Evolutionary conservation across 2,329 filamentous ascomycete species (phyloP), one percentile per base, ranked within the genome.

Genomic region (Nannizziopsis barbatae): DNA sequence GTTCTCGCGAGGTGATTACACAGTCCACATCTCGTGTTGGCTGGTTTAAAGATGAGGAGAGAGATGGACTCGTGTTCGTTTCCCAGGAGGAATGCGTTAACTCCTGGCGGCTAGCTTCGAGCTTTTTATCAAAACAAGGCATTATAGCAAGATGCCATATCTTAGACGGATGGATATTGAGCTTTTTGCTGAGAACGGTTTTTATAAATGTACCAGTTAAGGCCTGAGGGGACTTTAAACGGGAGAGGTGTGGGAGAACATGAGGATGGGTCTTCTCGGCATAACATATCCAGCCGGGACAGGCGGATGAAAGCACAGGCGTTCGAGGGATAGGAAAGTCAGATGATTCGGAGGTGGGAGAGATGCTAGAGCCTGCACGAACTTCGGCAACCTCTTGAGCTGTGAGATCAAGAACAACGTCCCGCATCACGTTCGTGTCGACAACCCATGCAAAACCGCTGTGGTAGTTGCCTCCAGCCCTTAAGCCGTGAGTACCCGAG

Each of bases 81-180:
- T 60, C 61, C 89, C 89, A 95, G 12, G 79, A 77, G 5, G 76
- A 70, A 61, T 90, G 84, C 0, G 89, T 96, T 35, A 98, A 76
- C 66, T 98, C 92, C 64, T 88, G 83, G 46, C 92, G 81, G 57
- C 88, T 94, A 5, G 92, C 92, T 69, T 98, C 92, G 22, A 98
- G 76, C 66, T 98, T 98, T 73, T 98, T 98, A 66, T 98, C 92
- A 65, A 98, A 96, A 65, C 92, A 98, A 15, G 92, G 92, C 92
- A 98, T 98, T 40, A 98, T 75, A 10, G 90, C 87, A 46, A 96
- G 68, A 65, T 96, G 90, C 86, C 90, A 98, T 62, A 98, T 88
- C 56, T 81, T 79, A 53, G 82, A 80, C 0, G 88, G 84, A 0
- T 82, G 67, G 42, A 95, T 80, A 31, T 79, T 79, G 53, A 89